Base-by-base conservation (phyloP, 2,329 filamentous ascomycete genomes). In the Colletotrichum sp. region DNA sequence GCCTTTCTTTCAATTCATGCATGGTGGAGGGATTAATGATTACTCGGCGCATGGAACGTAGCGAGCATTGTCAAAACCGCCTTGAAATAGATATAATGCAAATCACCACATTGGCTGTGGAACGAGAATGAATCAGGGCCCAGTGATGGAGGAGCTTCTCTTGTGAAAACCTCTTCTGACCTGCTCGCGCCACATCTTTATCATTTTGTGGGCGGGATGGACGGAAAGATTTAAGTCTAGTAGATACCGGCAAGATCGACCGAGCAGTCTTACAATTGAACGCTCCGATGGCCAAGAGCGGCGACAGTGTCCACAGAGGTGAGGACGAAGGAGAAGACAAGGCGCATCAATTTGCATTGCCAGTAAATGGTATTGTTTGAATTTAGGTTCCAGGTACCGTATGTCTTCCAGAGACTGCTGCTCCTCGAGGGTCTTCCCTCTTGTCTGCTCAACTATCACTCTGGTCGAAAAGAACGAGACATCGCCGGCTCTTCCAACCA, bases 401-500 rank as follows among this genome's bases (percentile, higher is more conserved):
- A 21, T 4, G n/a, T 21, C 44, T 52, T 0, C 6, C 12, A 24
- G 18, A n/a, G 18, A 49, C 44, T 24, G 10, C n/a, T 52, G 44
- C 6, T 24, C 12, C 44, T 52, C n/a, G n/a, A 49, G 44, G 39
- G 12, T 21, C 2, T 13, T 49, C 10, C 12, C 44, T 21, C n/a
- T 52, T 52, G n/a, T 4, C 44, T 21, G 4, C 16, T 30, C 24
- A 30, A 30, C 36, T 15, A 21, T 63, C 21, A 68, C 49, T 59
- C 65, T 6, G 49, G 44, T 6, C 52, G 24, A 62, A 75, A 52
- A 44, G 72, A n/a, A 63, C 72, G 62, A 52, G 28, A 12, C 60
- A 30, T 28, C 21, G 60, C 24, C 21, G 49, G 69, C 12, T 84
- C 85, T 8, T 81, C 80, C 78, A 87, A 78, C 86, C 86, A 87